Evolutionary conservation across 108 stramenopile genomes (phyloP).

Genomic region (Schizochytrium sp.): DNA sequence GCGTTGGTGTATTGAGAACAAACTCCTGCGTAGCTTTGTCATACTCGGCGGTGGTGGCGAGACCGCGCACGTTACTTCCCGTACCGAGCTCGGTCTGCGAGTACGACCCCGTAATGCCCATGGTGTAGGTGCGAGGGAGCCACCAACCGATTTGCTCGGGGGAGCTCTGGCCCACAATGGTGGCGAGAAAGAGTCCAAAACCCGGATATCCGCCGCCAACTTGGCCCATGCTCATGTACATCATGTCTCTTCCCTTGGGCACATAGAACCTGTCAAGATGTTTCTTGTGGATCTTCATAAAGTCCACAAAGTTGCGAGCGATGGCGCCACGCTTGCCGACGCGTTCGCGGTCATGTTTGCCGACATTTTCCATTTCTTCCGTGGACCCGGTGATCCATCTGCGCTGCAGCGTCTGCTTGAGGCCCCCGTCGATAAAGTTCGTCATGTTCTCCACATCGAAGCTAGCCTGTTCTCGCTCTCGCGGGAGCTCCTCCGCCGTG

Average conservation of each 20-base stretch:
- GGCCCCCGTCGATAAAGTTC: neutral
- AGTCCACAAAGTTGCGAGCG: neutral
- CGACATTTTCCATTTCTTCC: neutral
- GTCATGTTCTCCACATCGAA: neutral
- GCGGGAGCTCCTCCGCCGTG: neutral
- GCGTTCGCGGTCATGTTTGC: neutral
- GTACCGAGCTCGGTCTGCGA: conserved; percentile 91
- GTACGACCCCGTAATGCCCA: conserved; percentile 61
- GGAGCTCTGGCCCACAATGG: neutral
- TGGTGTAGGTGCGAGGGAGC: neutral
- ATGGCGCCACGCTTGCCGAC: neutral
- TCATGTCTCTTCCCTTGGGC: neutral
- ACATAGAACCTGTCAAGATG: neutral
- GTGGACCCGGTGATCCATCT: neutral
- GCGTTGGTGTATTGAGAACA: conserved; percentile 71
- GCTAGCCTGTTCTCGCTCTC: neutral
- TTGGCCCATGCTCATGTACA: conserved; percentile 17
- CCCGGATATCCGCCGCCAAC: neutral
- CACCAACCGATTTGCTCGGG: conserved; percentile 11
- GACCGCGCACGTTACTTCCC: conserved; percentile 76
- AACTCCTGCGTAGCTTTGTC: conserved; percentile 62
- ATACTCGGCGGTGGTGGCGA: conserved; percentile 90
- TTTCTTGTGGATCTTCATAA: conserved; percentile 14
- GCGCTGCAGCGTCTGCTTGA: neutral
- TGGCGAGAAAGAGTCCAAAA: neutral